Conservation (phyloP, 768 basidiomycete species). For the Pilatotrama ljubarskyi region DNA sequence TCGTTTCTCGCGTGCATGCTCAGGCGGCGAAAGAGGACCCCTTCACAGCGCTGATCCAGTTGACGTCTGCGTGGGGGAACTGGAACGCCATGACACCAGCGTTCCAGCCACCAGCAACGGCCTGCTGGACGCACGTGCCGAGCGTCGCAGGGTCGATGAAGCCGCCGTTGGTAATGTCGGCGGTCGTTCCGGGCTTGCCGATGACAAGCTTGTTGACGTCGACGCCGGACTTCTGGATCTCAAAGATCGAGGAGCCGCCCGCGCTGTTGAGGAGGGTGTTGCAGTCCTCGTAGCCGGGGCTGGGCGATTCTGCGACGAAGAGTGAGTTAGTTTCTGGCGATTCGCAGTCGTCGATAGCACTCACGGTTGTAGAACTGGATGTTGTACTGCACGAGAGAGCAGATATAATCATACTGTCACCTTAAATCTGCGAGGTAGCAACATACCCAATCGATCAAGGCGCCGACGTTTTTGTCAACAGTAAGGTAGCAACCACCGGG, state of each 20-base stretch:
- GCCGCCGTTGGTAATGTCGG: constrained; percentile 47
- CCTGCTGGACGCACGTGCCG: constrained; percentile 57
- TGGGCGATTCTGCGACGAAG: constrained; percentile 20
- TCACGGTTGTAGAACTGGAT: constrained; percentile 41
- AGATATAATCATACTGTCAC: not conserved
- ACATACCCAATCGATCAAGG: constrained; percentile 45
- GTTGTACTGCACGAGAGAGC: constrained; percentile 37
- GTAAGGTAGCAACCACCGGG: constrained; percentile 42
- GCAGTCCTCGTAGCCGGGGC: constrained; percentile 37
- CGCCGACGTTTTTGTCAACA: constrained; percentile 41
- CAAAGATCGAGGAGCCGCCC: constrained; percentile 49
- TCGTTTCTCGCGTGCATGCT: not conserved
- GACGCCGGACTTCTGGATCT: constrained; percentile 48
- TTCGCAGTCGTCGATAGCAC: not conserved
- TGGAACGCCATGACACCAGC: constrained; percentile 39
- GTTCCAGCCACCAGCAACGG: constrained; percentile 57
- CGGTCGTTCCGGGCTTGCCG: constrained; percentile 48
- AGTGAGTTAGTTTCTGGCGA: constrained; percentile 10
- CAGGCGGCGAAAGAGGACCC: not conserved
- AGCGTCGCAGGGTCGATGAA: constrained; percentile 60
- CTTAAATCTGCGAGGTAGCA: not conserved
- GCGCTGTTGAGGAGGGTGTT: constrained; percentile 38
- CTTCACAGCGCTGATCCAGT: not conserved
- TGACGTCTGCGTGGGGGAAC: not conserved
- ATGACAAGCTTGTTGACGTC: constrained; percentile 52